Base-by-base conservation (phyloP, 1,139 yeast genomes). In the Geotrichum phurueaensis region DNA sequence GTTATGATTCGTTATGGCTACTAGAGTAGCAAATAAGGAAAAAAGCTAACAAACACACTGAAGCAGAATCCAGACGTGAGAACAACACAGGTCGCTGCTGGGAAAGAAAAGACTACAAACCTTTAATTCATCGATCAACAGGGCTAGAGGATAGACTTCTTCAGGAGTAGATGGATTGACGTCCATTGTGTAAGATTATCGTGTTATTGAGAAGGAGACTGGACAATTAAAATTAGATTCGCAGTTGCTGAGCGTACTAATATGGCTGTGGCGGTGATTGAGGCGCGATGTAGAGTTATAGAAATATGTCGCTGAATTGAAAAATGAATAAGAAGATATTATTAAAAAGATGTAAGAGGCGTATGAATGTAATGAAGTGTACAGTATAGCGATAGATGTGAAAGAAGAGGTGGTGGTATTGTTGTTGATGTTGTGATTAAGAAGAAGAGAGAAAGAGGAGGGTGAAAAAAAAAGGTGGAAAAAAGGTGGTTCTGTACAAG, bases 101-200 rank as follows among this genome's bases (percentile, higher is more conserved):
- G 23, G 48, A 22, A 51, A 23, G 31, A 47, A 18, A 18, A 27
- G 15, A 33, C 22, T n/a, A 65, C 68, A 31, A 53, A 73, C 75
- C 70, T 89, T 88, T 73, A 95, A 82, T 76, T 95, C 99, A 73
- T 95, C 99, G 89, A 95, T 92, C 65, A 95, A 82, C 69, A 95
- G 82, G 18, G 99, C 99, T 74, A 95, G 83, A 59, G 99, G 99
- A 71, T 90, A 94, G 63, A 94, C 81, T 71, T 90, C 97, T 71
- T 85, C 76, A 39, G 69, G 62, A 48, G 64, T 56, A 29, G 61
- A 47, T 48, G 60, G 60, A 29, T 56, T 63, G 45, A 43, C 55
- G n/a, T 62, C 62, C 62, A 62, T 62, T 47, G 58, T 61, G 50
- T 47, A 47, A 47, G 9, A 23, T 23, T 18, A 47, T 18, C 18